These are phyloP conservation scores for Hypoxylon sp. DNA, from an alignment of 2,329 filamentous ascomycete genomes.

Conservation along the genomic window DNA sequence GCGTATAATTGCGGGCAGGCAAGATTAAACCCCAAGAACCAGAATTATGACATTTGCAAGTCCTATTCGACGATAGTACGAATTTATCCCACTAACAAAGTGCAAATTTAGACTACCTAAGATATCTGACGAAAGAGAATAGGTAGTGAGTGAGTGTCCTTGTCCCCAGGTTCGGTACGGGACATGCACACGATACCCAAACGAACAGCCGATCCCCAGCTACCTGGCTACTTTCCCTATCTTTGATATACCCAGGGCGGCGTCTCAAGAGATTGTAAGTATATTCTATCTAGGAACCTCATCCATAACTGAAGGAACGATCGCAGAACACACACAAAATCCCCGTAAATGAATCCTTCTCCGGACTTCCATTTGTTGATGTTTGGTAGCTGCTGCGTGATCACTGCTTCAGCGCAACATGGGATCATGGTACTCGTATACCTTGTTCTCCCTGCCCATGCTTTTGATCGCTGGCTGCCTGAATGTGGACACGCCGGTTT, in stretches of 20 bases:
- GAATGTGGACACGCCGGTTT: constrained; percentile 66
- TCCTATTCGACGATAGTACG: neutral
- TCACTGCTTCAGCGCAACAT: constrained; percentile 3
- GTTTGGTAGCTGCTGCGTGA: too few relatives aligned
- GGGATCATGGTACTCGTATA: constrained; percentile 68
- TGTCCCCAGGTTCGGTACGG: neutral
- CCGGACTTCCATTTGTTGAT: too few relatives aligned
- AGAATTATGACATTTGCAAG: neutral
- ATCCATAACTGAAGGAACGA: too few relatives aligned
- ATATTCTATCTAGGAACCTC: too few relatives aligned
- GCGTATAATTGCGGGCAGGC: constrained; percentile 7
- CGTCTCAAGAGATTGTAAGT: too few relatives aligned
- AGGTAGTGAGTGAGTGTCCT: too few relatives aligned
- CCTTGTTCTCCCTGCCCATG: constrained; percentile 56
- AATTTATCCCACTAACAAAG: neutral
- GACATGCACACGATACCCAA: neutral
- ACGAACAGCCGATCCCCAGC: neutral
- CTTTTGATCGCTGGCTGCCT: constrained; percentile 65
- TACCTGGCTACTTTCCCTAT: neutral
- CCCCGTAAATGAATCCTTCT: too few relatives aligned
- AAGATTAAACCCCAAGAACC: neutral
- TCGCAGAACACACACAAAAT: too few relatives aligned
- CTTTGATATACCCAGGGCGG: neutral
- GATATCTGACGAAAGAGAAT: neutral
- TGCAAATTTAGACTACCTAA: neutral